These are phyloP conservation scores for Boletellus emodensis DNA, from an alignment of 768 basidiomycete genomes.

Conservation along the genomic window DNA sequence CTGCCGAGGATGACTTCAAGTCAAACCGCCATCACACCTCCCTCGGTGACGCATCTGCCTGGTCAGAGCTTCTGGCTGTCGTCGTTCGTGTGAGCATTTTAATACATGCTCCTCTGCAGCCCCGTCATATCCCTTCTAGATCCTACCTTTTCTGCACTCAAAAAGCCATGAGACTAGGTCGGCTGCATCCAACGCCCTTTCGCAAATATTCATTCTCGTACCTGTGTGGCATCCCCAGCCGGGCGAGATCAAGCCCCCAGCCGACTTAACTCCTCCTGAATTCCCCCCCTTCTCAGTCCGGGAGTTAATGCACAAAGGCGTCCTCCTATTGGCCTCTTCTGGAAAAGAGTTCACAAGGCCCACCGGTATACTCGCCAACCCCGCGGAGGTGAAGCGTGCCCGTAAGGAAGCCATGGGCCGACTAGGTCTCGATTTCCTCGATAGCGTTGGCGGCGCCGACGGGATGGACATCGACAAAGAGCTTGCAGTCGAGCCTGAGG, in stretches of 20 bases:
- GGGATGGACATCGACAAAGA: slow-evolving; percentile 88
- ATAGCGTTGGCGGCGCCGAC: slow-evolving; percentile 62
- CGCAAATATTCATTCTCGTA: slow-evolving; percentile 79
- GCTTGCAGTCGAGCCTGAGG: slow-evolving; percentile 55
- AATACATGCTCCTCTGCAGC: not conserved
- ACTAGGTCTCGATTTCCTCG: slow-evolving; percentile 83
- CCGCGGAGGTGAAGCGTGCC: slow-evolving; percentile 80
- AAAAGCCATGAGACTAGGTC: slow-evolving; percentile 90
- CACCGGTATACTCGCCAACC: slow-evolving; percentile 62
- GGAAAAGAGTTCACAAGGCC: slow-evolving; percentile 89
- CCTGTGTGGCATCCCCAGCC: slow-evolving; percentile 65
- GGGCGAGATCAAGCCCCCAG: slow-evolving; percentile 20
- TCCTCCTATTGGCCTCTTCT: slow-evolving; percentile 82
- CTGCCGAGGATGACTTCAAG: slow-evolving; percentile 77
- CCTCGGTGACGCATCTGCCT: slow-evolving; percentile 66
- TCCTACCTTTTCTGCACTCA: slow-evolving; percentile 87
- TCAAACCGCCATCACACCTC: slow-evolving; percentile 51
- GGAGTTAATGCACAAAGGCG: slow-evolving; percentile 71
- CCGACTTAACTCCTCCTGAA: slow-evolving; percentile 41
- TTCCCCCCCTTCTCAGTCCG: slow-evolving; percentile 76
- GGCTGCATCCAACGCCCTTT: slow-evolving; percentile 85
- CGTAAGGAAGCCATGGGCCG: slow-evolving; percentile 86
- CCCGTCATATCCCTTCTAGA: slow-evolving; percentile 40
- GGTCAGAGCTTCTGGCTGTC: slow-evolving; percentile 88
- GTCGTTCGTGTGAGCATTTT: slow-evolving; percentile 67